Evolutionary conservation across 495 filamentous ascomycete genomes (phyloP).

Genomic region (Bryoglossum gracile): DNA sequence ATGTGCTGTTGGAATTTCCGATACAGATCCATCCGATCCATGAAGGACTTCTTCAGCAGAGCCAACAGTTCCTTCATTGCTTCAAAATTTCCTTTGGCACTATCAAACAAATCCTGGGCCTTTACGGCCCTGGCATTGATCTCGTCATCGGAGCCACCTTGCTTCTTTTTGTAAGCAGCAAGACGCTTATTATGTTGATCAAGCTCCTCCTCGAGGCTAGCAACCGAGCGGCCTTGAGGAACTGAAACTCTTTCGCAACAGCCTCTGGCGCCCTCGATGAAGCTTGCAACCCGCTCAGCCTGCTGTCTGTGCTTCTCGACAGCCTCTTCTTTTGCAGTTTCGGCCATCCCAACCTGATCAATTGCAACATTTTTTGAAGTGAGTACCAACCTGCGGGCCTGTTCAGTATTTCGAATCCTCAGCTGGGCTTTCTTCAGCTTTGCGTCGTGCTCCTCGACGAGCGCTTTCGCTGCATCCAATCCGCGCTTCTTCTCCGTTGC

Average conservation of each 20-base stretch:
- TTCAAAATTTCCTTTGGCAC: conserved; percentile 38
- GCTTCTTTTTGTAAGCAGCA: conserved; percentile 25
- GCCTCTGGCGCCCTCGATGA: conserved; percentile 47
- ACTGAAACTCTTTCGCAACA: conserved; percentile 58
- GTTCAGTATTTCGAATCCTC: conserved; percentile 43
- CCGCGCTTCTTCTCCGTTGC: conserved; percentile 35
- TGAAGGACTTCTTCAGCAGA: conserved; percentile 56
- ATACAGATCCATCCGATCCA: conserved; percentile 69
- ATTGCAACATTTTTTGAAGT: conserved; percentile 60
- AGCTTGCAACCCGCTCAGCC: conserved; percentile 41
- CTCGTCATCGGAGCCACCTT: conserved; percentile 55
- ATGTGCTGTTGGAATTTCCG: conserved; percentile 74
- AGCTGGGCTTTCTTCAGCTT: conserved; percentile 49
- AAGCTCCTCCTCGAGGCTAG: conserved; percentile 57
- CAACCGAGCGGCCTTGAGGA: conserved; percentile 56
- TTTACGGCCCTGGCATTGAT: conserved; percentile 22
- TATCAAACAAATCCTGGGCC: conserved; percentile 30
- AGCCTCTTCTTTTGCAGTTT: conserved; percentile 37
- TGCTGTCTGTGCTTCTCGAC: conserved; percentile 42
- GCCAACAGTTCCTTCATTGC: conserved; percentile 47
- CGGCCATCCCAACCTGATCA: conserved; percentile 40
- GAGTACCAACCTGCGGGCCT: conserved; percentile 47
- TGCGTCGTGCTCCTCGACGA: conserved; percentile 34
- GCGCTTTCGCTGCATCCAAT: conserved; percentile 33
- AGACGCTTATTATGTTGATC: conserved; percentile 51